Percentiles rank a stretch among this genome's conserved stretches.
Conservation (phyloP, 805 yeast genomes). For the Ogataea paradorogensis region DNA sequence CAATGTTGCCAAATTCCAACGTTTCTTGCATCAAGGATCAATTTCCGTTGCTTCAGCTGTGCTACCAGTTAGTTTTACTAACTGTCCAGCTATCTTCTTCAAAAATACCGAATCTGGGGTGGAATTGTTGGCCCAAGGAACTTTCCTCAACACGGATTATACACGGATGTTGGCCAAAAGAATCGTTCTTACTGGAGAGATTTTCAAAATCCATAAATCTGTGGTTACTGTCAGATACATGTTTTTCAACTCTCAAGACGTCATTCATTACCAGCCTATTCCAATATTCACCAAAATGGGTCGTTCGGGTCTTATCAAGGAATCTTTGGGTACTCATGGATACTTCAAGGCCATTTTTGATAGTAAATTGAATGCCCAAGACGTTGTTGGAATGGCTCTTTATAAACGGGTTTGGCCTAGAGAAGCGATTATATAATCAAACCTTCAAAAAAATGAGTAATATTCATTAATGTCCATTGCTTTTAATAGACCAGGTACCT, state of each 20-base stretch:
- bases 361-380: slow-evolving; percentile 86
- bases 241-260: slow-evolving; percentile 92
- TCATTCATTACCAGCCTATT: slow-evolving; percentile 82
- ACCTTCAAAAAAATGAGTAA: slow-evolving; percentile 6
- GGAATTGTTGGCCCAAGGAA: slow-evolving; percentile 84
- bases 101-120: slow-evolving; percentile 51
- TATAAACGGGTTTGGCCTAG: slow-evolving; percentile 94
- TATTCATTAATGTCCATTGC: slow-evolving; percentile 3
- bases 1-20: slow-evolving; percentile 82
- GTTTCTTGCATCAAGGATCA: slow-evolving; percentile 77
- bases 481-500: slow-evolving; percentile 25
- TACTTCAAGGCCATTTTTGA: slow-evolving; percentile 95
- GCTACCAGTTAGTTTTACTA: slow-evolving; percentile 82
- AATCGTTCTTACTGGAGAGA: slow-evolving; percentile 87
- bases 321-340: slow-evolving; percentile 96
- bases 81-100: slow-evolving; percentile 82
- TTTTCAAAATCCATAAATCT: slow-evolving; percentile 89
- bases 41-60: slow-evolving; percentile 79
- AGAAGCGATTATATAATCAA: slow-evolving; percentile 12
- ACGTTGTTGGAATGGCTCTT: slow-evolving; percentile 88
- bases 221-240: slow-evolving; percentile 92
- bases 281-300: slow-evolving; percentile 93
- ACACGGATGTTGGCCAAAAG: slow-evolving; percentile 84
- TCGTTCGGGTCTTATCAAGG: slow-evolving; percentile 91
- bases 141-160: slow-evolving; percentile 83